A percentile compares a stretch with the other conserved stretches of the same genome.
Conservation (phyloP, 352 stramenopile genomes). For the Phytophthora cactorum region DNA sequence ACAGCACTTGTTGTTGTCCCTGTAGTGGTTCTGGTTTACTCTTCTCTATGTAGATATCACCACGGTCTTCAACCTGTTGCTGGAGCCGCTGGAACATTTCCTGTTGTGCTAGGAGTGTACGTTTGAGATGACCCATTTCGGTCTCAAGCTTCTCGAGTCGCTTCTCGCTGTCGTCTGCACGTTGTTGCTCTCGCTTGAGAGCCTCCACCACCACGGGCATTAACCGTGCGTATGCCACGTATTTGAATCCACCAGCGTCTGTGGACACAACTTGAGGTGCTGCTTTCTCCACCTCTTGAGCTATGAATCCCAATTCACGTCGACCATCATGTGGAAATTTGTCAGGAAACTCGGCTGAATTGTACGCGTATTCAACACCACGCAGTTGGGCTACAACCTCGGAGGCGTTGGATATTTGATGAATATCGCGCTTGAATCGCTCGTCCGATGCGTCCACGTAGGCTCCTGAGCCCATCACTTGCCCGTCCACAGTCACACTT, state of each 20-base stretch:
- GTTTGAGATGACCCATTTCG: conserved; percentile 25
- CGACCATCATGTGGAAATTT: conserved; percentile 41
- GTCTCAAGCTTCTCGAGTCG: conserved; percentile 21
- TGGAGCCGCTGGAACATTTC: conserved; percentile 22
- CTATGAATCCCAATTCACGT: conserved; percentile 89
- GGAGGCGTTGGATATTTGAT: conserved; percentile 50
- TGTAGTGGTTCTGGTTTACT: not conserved
- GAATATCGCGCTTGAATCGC: conserved; percentile 86
- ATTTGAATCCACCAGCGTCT: conserved; percentile 82
- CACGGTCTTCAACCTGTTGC: not conserved
- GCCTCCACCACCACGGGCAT: conserved; percentile 84
- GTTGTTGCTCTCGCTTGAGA: conserved; percentile 56
- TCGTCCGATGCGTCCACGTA: conserved; percentile 92
- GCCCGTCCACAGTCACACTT: conserved; percentile 85
- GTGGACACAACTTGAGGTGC: conserved; percentile 82
- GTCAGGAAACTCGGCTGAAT: conserved; percentile 43
- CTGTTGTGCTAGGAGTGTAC: conserved; percentile 20
- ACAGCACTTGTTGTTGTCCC: not conserved
- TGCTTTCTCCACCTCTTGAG: conserved; percentile 86
- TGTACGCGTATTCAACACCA: conserved; percentile 77
- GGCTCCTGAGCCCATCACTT: conserved; percentile 90
- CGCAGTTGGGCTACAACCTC: conserved; percentile 55
- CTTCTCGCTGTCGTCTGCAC: conserved; percentile 24
- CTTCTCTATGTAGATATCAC: conserved; percentile 1
- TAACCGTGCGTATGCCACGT: conserved; percentile 86